Conservation (phyloP, 495 filamentous ascomycete species). For the Penicillium dipodomyicola region DNA sequence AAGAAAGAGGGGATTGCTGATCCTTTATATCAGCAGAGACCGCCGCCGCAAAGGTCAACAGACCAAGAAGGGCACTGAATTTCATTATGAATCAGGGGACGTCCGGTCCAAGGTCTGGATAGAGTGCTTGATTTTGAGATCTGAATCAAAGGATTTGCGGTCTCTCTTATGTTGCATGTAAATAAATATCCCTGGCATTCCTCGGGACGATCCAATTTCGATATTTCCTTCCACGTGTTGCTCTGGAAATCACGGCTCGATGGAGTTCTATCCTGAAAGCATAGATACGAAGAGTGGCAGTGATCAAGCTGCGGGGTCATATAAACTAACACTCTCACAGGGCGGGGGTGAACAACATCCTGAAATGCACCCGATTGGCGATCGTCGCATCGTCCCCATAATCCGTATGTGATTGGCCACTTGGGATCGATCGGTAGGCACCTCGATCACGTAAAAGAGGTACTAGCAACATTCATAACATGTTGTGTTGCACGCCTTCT, state of each 20-base stretch:
- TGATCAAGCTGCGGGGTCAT: constrained; percentile 8
- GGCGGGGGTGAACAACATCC: not conserved
- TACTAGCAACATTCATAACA: not conserved
- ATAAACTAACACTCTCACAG: not conserved
- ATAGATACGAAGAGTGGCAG: not conserved
- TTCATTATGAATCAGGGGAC: constrained; percentile 26
- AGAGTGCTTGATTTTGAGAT: not conserved
- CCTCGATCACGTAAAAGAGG: not conserved
- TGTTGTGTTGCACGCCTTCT: not conserved
- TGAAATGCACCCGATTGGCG: constrained; percentile 10
- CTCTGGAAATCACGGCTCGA: not conserved
- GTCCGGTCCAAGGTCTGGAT: not conserved
- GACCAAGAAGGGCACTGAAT: constrained; percentile 28
- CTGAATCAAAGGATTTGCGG: not conserved
- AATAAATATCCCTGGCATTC: constrained; percentile 5
- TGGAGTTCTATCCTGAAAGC: not conserved
- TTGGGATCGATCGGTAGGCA: not conserved
- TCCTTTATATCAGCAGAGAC: constrained; percentile 29
- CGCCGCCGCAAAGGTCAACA: constrained; percentile 34
- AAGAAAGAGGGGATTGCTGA: constrained; percentile 18
- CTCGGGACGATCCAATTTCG: not conserved
- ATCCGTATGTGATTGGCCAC: not conserved
- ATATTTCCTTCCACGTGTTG: constrained; percentile 8
- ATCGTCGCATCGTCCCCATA: not conserved
- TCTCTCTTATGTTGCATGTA: not conserved